Conservation (phyloP, 1,284 basidiomycete genomes). For the Moesziomyces aphidis region DNA sequence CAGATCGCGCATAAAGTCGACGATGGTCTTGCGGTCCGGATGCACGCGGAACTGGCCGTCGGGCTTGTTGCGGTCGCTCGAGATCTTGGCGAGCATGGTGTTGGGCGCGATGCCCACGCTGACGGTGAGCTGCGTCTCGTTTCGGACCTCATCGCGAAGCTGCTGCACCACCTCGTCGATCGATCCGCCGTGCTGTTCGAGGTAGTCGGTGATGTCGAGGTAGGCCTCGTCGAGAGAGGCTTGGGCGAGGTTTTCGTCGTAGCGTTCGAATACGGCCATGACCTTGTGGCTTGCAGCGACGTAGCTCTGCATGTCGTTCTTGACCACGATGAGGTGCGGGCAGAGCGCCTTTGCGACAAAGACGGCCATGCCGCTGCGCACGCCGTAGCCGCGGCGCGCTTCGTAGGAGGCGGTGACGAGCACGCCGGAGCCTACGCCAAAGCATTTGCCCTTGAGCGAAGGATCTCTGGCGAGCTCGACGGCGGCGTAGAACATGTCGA, state of each 20-base stretch:
- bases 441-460: slow-evolving; percentile 74
- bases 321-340: slow-evolving; percentile 84
- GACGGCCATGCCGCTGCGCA: slow-evolving; percentile 73
- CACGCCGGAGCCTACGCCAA: slow-evolving; percentile 62
- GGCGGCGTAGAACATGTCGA: slow-evolving; percentile 65
- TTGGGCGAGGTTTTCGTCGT: slow-evolving; percentile 82
- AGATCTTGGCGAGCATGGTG: slow-evolving; percentile 81
- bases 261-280: slow-evolving; percentile 75
- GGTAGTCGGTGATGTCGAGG: slow-evolving; percentile 84
- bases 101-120: slow-evolving; percentile 77
- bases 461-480: slow-evolving; percentile 80
- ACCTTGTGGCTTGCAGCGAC: slow-evolving; percentile 62
- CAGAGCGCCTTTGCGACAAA: slow-evolving; percentile 94
- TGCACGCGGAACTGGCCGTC: slow-evolving; percentile 60
- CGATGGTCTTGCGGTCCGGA: slow-evolving; percentile 48
- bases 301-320: slow-evolving; percentile 67
- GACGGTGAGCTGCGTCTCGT: slow-evolving; percentile 77
- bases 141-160: slow-evolving; percentile 49
- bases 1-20: slow-evolving; percentile 59
- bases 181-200: slow-evolving; percentile 75
- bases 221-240: slow-evolving; percentile 83
- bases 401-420: slow-evolving; percentile 65
- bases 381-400: slow-evolving; percentile 75
- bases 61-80: slow-evolving; percentile 78
- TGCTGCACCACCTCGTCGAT: slow-evolving; percentile 79